These are phyloP conservation scores for Ascochyta koolunga DNA, from an alignment of 2,329 filamentous ascomycete genomes.

Conservation along the genomic window DNA sequence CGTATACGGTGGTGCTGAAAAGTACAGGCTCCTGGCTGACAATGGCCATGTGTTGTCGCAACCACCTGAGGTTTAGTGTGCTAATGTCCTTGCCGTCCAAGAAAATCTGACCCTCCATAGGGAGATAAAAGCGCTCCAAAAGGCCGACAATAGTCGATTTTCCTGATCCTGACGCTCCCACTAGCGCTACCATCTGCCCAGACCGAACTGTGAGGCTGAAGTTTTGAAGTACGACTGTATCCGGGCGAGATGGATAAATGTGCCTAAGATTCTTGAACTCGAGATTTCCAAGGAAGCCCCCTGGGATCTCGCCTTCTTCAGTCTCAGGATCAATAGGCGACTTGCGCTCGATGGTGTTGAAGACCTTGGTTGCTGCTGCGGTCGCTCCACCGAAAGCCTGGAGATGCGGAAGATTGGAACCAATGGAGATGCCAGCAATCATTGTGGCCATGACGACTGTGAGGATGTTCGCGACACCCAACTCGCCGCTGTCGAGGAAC, in stretches of 20 bases:
- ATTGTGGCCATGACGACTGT: constrained; percentile 90
- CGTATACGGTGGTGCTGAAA: constrained; percentile 85
- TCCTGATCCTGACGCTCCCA: constrained; percentile 91
- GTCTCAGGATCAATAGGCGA: constrained; percentile 83
- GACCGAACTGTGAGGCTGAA: constrained; percentile 82
- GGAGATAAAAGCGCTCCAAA: constrained; percentile 92
- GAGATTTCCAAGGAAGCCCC: constrained; percentile 76
- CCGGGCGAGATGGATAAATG: constrained; percentile 91
- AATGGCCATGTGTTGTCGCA: constrained; percentile 88
- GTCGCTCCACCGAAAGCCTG: constrained; percentile 85
- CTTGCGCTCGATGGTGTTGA: constrained; percentile 84
- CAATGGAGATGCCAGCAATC: constrained; percentile 89
- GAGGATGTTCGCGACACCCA: constrained; percentile 72
- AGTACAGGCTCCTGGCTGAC: constrained; percentile 93
- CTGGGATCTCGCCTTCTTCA: constrained; percentile 73
- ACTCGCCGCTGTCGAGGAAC: constrained; percentile 64
- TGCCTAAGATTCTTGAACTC: constrained; percentile 84
- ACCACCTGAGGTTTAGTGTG: constrained; percentile 84
- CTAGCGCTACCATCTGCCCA: constrained; percentile 89
- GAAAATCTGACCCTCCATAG: constrained; percentile 77
- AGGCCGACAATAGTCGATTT: constrained; percentile 95
- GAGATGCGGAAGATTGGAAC: constrained; percentile 72
- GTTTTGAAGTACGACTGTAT: constrained; percentile 85
- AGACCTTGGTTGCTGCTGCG: constrained; percentile 89
- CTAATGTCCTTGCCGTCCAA: constrained; percentile 84